A percentile compares a stretch with the other conserved stretches of the same genome.
phyloP scores from a whole-genome alignment of 495 filamentous ascomycete species.

The Aspergillus sclerotioniger region DNA sequence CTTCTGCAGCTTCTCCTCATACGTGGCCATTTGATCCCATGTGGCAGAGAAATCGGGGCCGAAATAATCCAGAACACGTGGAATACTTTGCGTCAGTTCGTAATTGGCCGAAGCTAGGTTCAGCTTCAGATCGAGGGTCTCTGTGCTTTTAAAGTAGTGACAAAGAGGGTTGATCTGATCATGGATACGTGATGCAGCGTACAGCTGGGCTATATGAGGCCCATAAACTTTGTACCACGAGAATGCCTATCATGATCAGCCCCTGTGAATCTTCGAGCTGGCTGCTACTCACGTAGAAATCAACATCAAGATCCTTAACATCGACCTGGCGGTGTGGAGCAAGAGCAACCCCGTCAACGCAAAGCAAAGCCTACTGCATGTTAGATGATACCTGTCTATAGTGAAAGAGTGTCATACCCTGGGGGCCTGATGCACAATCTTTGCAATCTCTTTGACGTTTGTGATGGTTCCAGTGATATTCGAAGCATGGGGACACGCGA shows the following conservation, averaged over 20 bases:
- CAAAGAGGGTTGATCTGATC: slow-evolving; percentile 52
- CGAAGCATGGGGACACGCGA: slow-evolving; percentile 64
- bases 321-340: slow-evolving; percentile 69
- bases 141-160: slow-evolving; percentile 64
- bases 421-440: slow-evolving; percentile 44
- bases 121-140: slow-evolving; percentile 59
- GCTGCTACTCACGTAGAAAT: slow-evolving; percentile 55
- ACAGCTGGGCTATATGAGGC: slow-evolving; percentile 67
- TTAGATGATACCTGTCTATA: slow-evolving; percentile 34
- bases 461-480: slow-evolving; percentile 72
- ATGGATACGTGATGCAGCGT: slow-evolving; percentile 49
- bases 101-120: slow-evolving; percentile 65
- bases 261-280: slow-evolving; percentile 24
- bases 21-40: slow-evolving; percentile 52
- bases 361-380: slow-evolving; percentile 36
- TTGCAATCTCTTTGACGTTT: slow-evolving; percentile 53
- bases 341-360: slow-evolving; percentile 64
- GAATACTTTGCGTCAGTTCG: slow-evolving; percentile 61
- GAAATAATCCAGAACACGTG: slow-evolving; percentile 56
- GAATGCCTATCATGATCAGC: slow-evolving; percentile 52
- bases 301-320: slow-evolving; percentile 61
- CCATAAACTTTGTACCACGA: slow-evolving; percentile 77
- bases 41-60: slow-evolving; percentile 29
- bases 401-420: slow-evolving; percentile 15
- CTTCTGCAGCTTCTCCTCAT: slow-evolving; percentile 60